Percentiles rank a stretch among this genome's conserved stretches.
These are phyloP conservation scores for Talaromyces atroroseus DNA, from an alignment of 2,329 filamentous ascomycete genomes.

Conservation along the genomic window DNA sequence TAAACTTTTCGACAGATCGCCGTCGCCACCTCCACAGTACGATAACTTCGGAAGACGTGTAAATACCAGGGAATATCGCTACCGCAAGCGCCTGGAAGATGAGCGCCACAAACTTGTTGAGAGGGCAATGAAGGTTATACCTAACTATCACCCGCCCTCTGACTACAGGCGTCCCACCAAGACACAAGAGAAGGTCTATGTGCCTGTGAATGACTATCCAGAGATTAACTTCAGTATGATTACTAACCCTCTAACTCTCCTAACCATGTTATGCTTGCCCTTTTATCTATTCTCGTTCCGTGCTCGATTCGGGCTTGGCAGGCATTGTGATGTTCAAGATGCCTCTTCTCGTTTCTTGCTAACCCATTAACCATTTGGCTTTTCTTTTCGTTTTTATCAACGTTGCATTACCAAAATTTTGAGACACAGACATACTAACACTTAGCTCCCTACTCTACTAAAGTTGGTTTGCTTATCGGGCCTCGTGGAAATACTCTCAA, in stretches of 20 bases:
- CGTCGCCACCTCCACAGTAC: constrained; percentile 92
- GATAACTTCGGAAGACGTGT: constrained; percentile 99
- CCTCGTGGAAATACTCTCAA: constrained; percentile 99
- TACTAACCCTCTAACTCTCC: constrained; percentile 89
- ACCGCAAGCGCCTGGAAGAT: constrained; percentile 95
- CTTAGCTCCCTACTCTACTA: constrained; percentile 66
- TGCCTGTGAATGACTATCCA: constrained; percentile 99
- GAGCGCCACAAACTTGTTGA: constrained; percentile 98
- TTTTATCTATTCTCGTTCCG: constrained; percentile 24
- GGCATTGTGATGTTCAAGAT: constrained; percentile 29
- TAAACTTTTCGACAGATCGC: constrained; percentile 60
- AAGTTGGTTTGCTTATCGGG: constrained; percentile 99
- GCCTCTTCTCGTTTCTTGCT: constrained; percentile 39
- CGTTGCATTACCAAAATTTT: constrained; percentile 29
- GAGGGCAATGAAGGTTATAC: constrained; percentile 98
- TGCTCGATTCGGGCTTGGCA: constrained; percentile 41
- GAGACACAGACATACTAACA: constrained; percentile 68
- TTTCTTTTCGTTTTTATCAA: constrained; percentile 10
- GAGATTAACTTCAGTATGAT: constrained; percentile 99
- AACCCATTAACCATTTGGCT: constrained; percentile 28
- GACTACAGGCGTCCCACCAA: constrained; percentile 98
- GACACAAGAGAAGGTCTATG: constrained; percentile 99
- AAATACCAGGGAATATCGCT: constrained; percentile 97
- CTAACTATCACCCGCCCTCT: constrained; percentile 97
- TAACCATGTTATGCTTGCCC: constrained; percentile 49